These are phyloP conservation scores for Saccharata proteae DNA, from an alignment of 2,329 filamentous ascomycete species.

Conservation along the genomic window DNA sequence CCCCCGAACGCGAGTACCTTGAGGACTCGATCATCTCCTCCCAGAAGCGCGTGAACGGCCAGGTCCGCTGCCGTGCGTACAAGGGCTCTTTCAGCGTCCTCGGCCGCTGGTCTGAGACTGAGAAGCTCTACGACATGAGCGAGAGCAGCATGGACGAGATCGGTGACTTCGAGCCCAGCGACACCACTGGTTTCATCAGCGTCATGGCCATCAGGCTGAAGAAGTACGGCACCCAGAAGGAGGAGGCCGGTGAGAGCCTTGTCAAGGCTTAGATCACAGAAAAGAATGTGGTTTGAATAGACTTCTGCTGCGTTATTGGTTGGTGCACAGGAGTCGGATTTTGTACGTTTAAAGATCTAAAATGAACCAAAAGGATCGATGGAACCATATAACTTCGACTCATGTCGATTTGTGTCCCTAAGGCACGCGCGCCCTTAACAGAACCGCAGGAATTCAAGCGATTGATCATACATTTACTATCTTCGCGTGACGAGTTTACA, in stretches of 20 bases:
- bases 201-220: slow-evolving; percentile 48
- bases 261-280: too few relatives aligned
- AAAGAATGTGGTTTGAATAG: too few relatives aligned
- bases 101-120: slow-evolving; percentile 48
- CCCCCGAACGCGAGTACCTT: slow-evolving; percentile 58
- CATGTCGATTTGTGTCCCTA: too few relatives aligned
- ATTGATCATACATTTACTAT: too few relatives aligned
- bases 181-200: slow-evolving; percentile 57
- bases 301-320: too few relatives aligned
- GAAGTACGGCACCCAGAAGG: slow-evolving; percentile 10
- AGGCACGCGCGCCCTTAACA: too few relatives aligned
- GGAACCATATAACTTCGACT: too few relatives aligned
- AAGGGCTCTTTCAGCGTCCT: slow-evolving; percentile 54
- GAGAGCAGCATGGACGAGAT: slow-evolving; percentile 61
- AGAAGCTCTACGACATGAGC: slow-evolving; percentile 56
- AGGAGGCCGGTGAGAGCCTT: slow-evolving; percentile 8
- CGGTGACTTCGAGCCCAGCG: slow-evolving; percentile 52
- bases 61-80: slow-evolving; percentile 51
- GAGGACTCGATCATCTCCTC: slow-evolving; percentile 42
- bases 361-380: too few relatives aligned
- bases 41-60: slow-evolving; percentile 28
- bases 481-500: too few relatives aligned
- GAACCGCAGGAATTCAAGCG: too few relatives aligned
- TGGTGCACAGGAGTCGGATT: too few relatives aligned
- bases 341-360: too few relatives aligned